Evolutionary conservation across 225 moss, liverwort and hornwort genomes (phyloP).

Genomic region (Physcomitrellopsis africana): DNA sequence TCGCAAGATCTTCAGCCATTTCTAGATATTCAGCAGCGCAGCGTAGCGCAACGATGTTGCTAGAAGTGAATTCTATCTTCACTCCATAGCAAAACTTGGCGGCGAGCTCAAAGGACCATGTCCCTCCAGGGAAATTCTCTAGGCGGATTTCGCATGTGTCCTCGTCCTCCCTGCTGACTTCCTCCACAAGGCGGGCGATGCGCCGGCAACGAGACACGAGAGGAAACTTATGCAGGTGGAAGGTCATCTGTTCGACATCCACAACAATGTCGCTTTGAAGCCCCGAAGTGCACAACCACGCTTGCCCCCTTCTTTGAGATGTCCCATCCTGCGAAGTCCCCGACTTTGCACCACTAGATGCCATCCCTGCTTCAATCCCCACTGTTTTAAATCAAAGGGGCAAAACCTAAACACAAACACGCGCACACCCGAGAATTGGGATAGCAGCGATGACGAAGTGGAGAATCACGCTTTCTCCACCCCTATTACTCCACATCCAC

Average conservation of each 20-base stretch:
- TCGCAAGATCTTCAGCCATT: constrained; percentile 60
- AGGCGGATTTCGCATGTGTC: constrained; percentile 44
- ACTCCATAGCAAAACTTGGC: constrained; percentile 74
- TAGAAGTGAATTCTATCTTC: constrained; percentile 52
- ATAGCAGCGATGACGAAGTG: neutral
- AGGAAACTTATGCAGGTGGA: constrained; percentile 70
- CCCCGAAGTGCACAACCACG: constrained; percentile 62
- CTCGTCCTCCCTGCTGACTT: constrained; percentile 52
- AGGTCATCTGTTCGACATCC: constrained; percentile 59
- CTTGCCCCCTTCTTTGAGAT: constrained; percentile 45
- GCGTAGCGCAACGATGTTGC: constrained; percentile 49
- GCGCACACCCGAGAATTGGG: neutral
- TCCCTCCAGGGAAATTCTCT: constrained; percentile 51
- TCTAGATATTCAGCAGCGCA: constrained; percentile 64
- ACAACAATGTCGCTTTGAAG: constrained; percentile 59
- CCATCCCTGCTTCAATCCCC: constrained; percentile 30
- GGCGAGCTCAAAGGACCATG: constrained; percentile 62
- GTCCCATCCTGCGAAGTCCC: constrained; percentile 38
- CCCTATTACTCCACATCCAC: constrained; percentile 16
- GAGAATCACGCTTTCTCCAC: neutral
- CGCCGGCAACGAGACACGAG: constrained; percentile 50
- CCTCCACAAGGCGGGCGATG: constrained; percentile 56
- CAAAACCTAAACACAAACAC: neutral
- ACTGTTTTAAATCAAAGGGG: neutral
- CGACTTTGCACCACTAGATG: constrained; percentile 41